Base-by-base conservation (phyloP, 2,329 filamentous ascomycete species). In the Trichophaea hybrida region DNA sequence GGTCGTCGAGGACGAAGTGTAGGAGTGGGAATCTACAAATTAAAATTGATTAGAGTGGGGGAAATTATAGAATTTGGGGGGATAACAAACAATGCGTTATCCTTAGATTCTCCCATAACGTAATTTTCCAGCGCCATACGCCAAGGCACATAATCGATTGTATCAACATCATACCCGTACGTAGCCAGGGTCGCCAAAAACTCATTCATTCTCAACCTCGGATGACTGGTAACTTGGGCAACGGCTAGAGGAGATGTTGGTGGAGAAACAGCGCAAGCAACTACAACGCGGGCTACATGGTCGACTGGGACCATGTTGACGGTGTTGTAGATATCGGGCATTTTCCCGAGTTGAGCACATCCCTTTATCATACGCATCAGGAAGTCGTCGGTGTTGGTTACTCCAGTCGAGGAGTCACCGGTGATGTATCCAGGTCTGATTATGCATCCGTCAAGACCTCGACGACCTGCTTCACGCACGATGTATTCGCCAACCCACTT, bases 291-390 rank as follows among this genome's bases (percentile, higher is more conserved):
- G 1, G 84, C 80, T 38, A 96, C 89, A 66, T 94, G 88, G 63
- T 82, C 82, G 32, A 95, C 89, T 0, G 91, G 90, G 0, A 95
- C 86, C 71, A 84, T 82, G 74, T 96, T 97, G 72, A 96, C 82
- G 0, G 88, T 87, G 75, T 95, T 97, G 70, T 77, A 73, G 66
- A 96, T 94, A 66, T 80, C 78, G 1, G 90, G 91, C 0, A 88
- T 78, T 2, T 78, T 77, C 1, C 75, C 75, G 2, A 96, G 76
- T 72, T 97, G 90, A 55, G 94, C 76, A 68, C 88, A 94, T 59
- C 88, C 90, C 74, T 96, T 95, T 59, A 84, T 74, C 74, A 96
- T 81, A 43, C 91, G 82, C 65, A 95, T 80, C 5, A 97, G 74
- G 75, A 96, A 97, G 72, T 96, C 91, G 69, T 97, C 91, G 0